These are phyloP conservation scores for Neurospora sp. DNA, from an alignment of 495 filamentous ascomycete species.

Conservation along the genomic window DNA sequence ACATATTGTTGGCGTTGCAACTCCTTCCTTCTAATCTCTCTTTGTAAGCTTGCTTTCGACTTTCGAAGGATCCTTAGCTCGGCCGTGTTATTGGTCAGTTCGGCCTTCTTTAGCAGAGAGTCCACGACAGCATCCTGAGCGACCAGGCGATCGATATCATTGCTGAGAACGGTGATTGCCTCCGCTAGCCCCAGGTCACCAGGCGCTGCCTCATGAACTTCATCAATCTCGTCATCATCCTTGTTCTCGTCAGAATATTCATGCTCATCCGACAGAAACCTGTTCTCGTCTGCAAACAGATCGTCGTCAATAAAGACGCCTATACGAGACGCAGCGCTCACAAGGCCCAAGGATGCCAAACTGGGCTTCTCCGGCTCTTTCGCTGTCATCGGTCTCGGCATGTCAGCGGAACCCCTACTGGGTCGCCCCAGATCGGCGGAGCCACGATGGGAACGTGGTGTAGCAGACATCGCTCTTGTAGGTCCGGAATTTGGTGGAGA, in stretches of 20 bases:
- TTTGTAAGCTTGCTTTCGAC: conserved; percentile 82
- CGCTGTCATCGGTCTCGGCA: conserved; percentile 15
- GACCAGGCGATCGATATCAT: conserved; percentile 80
- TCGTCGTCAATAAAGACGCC: conserved; percentile 91
- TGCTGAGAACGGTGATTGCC: conserved; percentile 73
- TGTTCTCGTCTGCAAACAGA: conserved; percentile 84
- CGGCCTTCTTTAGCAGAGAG: conserved; percentile 84
- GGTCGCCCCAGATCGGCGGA: conserved; percentile 44
- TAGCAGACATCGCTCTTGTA: conserved; percentile 9
- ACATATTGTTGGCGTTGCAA: conserved; percentile 95
- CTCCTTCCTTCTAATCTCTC: conserved; percentile 89
- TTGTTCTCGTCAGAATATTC: conserved; percentile 56
- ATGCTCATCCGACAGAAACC: conserved; percentile 77
- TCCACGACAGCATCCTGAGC: conserved; percentile 88
- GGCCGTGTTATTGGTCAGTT: conserved; percentile 90
- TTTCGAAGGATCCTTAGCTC: conserved; percentile 90
- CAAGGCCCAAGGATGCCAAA: conserved; percentile 81
- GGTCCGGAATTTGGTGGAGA: conserved; percentile 39
- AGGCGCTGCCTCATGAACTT: conserved; percentile 88
- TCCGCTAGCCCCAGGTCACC: conserved; percentile 91
- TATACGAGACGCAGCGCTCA: conserved; percentile 66
- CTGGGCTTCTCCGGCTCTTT: conserved; percentile 65
- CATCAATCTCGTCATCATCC: conserved; percentile 57
- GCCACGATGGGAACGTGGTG: conserved; percentile 30
- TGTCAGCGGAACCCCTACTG: conserved; percentile 49